Percentiles rank a stretch among this genome's conserved stretches.
phyloP scores from a whole-genome alignment of 2,329 filamentous ascomycete genomes.

The Aureobasidium leucospermi region DNA sequence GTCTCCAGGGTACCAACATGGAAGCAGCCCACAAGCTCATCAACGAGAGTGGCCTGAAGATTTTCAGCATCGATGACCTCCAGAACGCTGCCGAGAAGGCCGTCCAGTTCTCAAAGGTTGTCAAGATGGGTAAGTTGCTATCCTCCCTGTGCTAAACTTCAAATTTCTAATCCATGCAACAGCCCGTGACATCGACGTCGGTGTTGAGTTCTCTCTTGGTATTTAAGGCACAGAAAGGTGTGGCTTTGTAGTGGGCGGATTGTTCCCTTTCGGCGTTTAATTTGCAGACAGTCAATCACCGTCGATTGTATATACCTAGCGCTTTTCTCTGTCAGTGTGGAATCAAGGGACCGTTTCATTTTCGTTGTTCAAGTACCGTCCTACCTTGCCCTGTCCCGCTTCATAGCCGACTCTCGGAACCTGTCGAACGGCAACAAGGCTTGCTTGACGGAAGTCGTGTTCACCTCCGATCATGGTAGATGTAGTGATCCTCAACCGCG shows the following conservation, averaged over 20 bases:
- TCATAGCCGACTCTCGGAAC: not conserved
- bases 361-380: not conserved
- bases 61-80: slow-evolving; percentile 98
- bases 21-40: slow-evolving; percentile 86
- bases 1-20: slow-evolving; percentile 98
- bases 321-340: slow-evolving; percentile 11
- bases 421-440: not conserved
- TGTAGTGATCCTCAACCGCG: not conserved
- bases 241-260: slow-evolving; percentile 9
- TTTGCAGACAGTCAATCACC: slow-evolving; percentile 15
- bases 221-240: slow-evolving; percentile 54
- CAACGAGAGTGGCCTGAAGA: slow-evolving; percentile 97
- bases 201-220: slow-evolving; percentile 88
- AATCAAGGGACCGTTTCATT: slow-evolving; percentile 11
- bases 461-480: not conserved
- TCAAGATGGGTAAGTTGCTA: slow-evolving; percentile 77
- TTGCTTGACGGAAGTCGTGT: not conserved
- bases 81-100: slow-evolving; percentile 96
- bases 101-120: slow-evolving; percentile 97
- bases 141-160: not conserved
- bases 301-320: slow-evolving; percentile 16
- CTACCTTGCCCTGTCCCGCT: not conserved
- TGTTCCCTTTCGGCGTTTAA: slow-evolving; percentile 12
- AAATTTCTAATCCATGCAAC: slow-evolving; percentile 22
- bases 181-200: slow-evolving; percentile 94